Evolutionary conservation across 2,329 filamentous ascomycete species (phyloP).

Genomic region (Sclerotinia nivalis): DNA sequence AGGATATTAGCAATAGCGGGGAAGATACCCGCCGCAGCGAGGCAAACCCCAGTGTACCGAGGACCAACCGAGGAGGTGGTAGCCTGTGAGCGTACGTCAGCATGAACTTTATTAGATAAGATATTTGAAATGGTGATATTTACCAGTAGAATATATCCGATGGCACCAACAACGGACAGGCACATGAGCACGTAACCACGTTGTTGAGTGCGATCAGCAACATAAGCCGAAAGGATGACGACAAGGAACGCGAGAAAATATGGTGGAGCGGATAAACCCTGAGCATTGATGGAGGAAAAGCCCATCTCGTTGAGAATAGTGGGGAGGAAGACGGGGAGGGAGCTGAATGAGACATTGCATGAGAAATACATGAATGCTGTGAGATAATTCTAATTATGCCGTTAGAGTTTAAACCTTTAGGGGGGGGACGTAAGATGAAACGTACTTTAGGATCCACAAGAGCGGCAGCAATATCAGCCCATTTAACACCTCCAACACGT

Average conservation of each 20-base stretch:
- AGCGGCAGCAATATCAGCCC: constrained; percentile 50
- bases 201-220: constrained; percentile 66
- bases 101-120: neutral
- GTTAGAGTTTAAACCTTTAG: neutral
- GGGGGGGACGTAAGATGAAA: neutral
- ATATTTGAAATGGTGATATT: neutral
- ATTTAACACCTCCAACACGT: constrained; percentile 49
- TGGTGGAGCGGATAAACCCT: constrained; percentile 71
- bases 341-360: constrained; percentile 65
- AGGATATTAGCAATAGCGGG: constrained; percentile 69
- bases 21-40: constrained; percentile 63
- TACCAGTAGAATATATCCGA: constrained; percentile 67
- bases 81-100: neutral
- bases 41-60: constrained; percentile 51
- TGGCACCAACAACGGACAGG: constrained; percentile 57
- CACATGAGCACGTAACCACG: constrained; percentile 60
- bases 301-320: constrained; percentile 67
- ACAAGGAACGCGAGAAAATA: constrained; percentile 67
- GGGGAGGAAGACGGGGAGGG: constrained; percentile 64
- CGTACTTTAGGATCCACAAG: constrained; percentile 48
- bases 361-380: constrained; percentile 56
- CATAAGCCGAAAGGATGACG: constrained; percentile 60
- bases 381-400: constrained; percentile 31
- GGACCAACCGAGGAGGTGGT: constrained; percentile 49
- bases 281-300: constrained; percentile 64